Evolutionary conservation across 768 basidiomycete species (phyloP), one percentile per base, ranked within the genome.

Genomic region (Multifurca ochricompacta): DNA sequence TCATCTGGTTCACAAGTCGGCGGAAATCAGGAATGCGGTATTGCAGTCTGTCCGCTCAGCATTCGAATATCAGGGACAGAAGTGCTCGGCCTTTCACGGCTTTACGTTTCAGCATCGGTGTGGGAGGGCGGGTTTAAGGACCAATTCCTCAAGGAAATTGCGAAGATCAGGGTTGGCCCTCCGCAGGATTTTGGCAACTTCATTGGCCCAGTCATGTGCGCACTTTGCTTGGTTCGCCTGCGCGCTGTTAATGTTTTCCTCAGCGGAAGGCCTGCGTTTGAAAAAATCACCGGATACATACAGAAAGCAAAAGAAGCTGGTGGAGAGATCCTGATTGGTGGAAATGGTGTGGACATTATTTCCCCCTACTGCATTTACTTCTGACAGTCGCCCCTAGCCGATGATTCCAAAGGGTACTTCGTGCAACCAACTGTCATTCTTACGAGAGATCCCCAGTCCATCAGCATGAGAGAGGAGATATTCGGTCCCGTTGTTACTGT

Each of bases 31-130:
- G 67, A 94, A 93, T 61, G 91, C 94, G n/a, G 96, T 90, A 46
- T 61, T 88, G 43, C 95, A 98, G 72, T 80, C 76, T 48, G 78
- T 98, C 57, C 78, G 96, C 51, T 88, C 78, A 16, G 93, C 86
- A 1, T 98, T 95, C 69, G 96, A 99, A 70, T 99, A 97, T 69
- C 91, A 93, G 74, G 93, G 91, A 47, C 96, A 99, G 68, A 99
- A 98, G 70, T 99, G 96, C 69, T 94, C 92, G 11, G 96, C 96
- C 78, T 94, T 30, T 94, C 94, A 3, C 76, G 96, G 47, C 67
- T 90, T 28, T 99, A 98, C 70, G 89, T 98, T 16, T 81, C 96
- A n/a, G 72, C 77, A 19, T 87, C 87, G 0, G 64, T 89, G 44
- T 99, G 96, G 96, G 75, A 80, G 47, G 71, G 70, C 28, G 91